Conservation (phyloP, 1,284 basidiomycete species). For the Schizopora paradoxa region DNA sequence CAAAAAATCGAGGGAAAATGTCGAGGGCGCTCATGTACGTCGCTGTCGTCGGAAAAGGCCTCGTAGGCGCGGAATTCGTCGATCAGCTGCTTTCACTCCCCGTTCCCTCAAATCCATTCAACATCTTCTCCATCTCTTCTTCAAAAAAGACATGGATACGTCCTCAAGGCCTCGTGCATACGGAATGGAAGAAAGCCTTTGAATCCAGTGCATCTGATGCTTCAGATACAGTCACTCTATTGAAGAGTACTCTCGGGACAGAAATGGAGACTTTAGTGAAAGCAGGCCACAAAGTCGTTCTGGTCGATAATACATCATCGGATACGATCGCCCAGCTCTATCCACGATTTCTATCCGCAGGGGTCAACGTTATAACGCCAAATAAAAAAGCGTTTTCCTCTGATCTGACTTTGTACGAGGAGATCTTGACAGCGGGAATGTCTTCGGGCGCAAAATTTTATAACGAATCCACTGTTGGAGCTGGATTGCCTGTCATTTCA, state of each 20-base stretch:
- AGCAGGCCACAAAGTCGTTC: slow-evolving; percentile 54
- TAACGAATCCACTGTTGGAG: slow-evolving; percentile 94
- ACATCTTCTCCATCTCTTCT: slow-evolving; percentile 73
- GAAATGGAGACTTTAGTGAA: slow-evolving; percentile 42
- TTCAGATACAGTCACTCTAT: no score
- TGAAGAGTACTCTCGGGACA: slow-evolving; percentile 41
- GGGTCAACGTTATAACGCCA: slow-evolving; percentile 89
- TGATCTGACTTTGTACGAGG: slow-evolving; percentile 64
- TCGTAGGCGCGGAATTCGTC: slow-evolving; percentile 84
- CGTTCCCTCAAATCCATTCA: slow-evolving; percentile 58
- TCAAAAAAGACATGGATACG: slow-evolving; percentile 64
- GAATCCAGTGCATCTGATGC: slow-evolving; percentile 27
- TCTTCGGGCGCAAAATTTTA: slow-evolving; percentile 66
- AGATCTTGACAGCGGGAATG: slow-evolving; percentile 54
- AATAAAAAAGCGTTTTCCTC: slow-evolving; percentile 98
- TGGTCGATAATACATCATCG: slow-evolving; percentile 94
- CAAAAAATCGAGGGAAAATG: no score
- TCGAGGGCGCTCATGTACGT: slow-evolving; percentile 39
- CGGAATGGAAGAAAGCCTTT: slow-evolving; percentile 25
- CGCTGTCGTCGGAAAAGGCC: slow-evolving; percentile 81
- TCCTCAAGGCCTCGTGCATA: slow-evolving; percentile 39
- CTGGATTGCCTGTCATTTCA: slow-evolving; percentile 88
- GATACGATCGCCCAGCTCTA: slow-evolving; percentile 82
- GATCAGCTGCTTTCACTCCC: slow-evolving; percentile 69
- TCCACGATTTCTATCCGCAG: slow-evolving; percentile 73